Conservation (phyloP, 2,329 filamentous ascomycete genomes). For the Microascus cirrosus region DNA sequence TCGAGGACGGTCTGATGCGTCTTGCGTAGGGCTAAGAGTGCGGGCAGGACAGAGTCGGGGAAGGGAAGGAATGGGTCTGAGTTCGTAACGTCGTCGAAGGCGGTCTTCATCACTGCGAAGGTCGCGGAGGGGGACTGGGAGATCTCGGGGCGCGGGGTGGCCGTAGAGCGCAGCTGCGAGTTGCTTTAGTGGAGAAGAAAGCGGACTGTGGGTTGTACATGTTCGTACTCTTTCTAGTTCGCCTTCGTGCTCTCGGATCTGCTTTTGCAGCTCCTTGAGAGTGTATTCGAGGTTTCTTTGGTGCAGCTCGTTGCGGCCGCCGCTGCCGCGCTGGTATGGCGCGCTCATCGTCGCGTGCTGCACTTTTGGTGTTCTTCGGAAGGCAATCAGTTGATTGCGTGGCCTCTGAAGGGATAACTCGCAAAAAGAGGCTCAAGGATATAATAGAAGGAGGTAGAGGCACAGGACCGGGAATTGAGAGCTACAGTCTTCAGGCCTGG, state of each 20-base stretch:
- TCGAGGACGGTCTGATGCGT: slow-evolving; percentile 54
- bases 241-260: slow-evolving; percentile 41
- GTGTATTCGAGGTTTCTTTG: slow-evolving; percentile 53
- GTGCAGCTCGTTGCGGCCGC: slow-evolving; percentile 22
- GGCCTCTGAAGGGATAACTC: too few relatives aligned
- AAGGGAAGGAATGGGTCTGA: slow-evolving; percentile 55
- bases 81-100: slow-evolving; percentile 52
- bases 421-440: too few relatives aligned
- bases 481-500: too few relatives aligned
- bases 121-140: slow-evolving; percentile 10
- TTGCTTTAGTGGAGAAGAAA: not conserved
- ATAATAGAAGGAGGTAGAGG: too few relatives aligned
- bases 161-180: slow-evolving; percentile 10
- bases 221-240: slow-evolving; percentile 31
- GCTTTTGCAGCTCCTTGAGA: slow-evolving; percentile 51
- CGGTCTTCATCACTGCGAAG: slow-evolving; percentile 45
- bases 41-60: slow-evolving; percentile 56
- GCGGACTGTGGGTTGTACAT: not conserved
- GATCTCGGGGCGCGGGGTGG: slow-evolving; percentile 3
- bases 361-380: not conserved
- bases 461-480: too few relatives aligned
- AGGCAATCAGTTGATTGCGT: not conserved
- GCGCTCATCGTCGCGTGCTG: not conserved
- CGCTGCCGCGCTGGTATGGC: not conserved
- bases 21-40: slow-evolving; percentile 58